phyloP scores from a whole-genome alignment of 1,284 basidiomycete genomes.

The Heliocybe sulcata region DNA sequence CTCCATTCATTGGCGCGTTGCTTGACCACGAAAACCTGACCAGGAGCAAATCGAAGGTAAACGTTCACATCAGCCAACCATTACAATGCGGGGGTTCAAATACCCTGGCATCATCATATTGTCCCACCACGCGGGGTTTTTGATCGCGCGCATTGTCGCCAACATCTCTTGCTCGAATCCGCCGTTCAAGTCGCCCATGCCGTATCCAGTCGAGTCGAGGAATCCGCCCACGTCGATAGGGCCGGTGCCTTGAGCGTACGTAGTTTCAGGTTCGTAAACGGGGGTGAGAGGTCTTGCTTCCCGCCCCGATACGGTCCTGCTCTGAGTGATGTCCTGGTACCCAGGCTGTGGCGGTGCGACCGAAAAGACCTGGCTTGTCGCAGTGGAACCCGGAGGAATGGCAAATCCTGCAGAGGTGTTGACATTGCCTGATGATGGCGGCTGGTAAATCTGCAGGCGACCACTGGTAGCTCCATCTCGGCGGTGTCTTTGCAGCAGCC shows the following conservation, averaged over 20 bases:
- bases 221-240: constrained; percentile 7
- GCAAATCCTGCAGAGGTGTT: constrained; percentile 7
- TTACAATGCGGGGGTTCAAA: not conserved
- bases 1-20: not conserved
- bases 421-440: constrained; percentile 19
- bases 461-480: constrained; percentile 48
- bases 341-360: constrained; percentile 10
- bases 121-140: constrained; percentile 65
- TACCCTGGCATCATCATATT: constrained; percentile 81
- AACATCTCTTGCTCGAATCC: constrained; percentile 40
- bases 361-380: constrained; percentile 7
- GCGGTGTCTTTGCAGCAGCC: constrained; percentile 59
- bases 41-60: not conserved
- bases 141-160: constrained; percentile 65
- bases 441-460: constrained; percentile 37
- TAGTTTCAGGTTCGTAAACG: constrained; percentile 37
- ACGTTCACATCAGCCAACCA: not conserved
- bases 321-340: constrained; percentile 6
- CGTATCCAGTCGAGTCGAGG: constrained; percentile 1
- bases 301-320: constrained; percentile 1
- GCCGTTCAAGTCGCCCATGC: constrained; percentile 3
- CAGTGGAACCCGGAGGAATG: constrained; percentile 1
- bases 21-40: not conserved
- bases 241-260: constrained; percentile 21
- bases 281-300: constrained; percentile 21